Evolutionary conservation across 306 rosid genomes (phyloP).

Genomic region (Lagenaria siceraria): DNA sequence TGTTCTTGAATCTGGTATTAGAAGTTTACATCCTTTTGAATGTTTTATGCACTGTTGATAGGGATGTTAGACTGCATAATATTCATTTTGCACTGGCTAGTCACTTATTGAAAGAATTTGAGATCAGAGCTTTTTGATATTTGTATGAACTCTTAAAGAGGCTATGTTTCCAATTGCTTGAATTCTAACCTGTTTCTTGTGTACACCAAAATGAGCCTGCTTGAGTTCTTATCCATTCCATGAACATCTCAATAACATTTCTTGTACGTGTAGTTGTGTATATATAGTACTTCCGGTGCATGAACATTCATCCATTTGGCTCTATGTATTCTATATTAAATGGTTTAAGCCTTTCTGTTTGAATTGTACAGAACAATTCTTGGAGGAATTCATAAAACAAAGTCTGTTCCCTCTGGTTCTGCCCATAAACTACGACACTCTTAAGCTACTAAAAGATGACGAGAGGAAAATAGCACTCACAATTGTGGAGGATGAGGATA

Average conservation of each 20-base stretch:
- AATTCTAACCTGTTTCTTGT: neutral
- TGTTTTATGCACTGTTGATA: neutral
- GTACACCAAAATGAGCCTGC: neutral
- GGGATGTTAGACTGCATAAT: neutral
- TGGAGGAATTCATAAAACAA: constrained; percentile 73
- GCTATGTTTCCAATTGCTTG: neutral
- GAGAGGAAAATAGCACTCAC: constrained; percentile 72
- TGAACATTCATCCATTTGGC: neutral
- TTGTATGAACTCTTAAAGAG: neutral
- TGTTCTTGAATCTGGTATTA: neutral
- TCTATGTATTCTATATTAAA: neutral
- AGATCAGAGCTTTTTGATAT: neutral
- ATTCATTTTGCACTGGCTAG: neutral
- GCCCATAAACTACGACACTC: constrained; percentile 61
- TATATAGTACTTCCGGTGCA: neutral
- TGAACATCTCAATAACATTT: neutral
- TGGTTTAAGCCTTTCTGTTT: constrained; percentile 8
- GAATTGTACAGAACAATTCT: constrained; percentile 47
- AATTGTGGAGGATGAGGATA: constrained; percentile 69
- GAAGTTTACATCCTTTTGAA: constrained; percentile 5
- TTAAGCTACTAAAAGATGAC: constrained; percentile 54
- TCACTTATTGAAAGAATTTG: neutral
- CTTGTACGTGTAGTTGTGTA: neutral
- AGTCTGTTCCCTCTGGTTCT: constrained; percentile 62
- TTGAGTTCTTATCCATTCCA: neutral